A percentile compares a stretch with the other conserved stretches of the same genome.
phyloP scores from a whole-genome alignment of 106 monocot genomes.

The Platanthera guangdongensis region DNA sequence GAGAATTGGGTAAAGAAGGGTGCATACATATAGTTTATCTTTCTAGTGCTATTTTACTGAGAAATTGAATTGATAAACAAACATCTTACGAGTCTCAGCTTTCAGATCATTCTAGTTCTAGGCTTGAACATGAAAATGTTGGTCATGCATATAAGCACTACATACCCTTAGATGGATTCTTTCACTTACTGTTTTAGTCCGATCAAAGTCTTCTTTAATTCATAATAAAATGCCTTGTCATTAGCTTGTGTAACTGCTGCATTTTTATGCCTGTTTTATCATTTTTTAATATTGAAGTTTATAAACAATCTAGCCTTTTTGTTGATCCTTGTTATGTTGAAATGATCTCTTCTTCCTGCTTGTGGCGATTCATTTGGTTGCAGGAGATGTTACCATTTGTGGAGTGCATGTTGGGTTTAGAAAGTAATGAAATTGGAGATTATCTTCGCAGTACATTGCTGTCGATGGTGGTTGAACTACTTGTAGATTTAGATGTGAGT shows the following conservation, averaged over 20 bases:
- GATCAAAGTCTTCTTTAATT: not conserved
- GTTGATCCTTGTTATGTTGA: not conserved
- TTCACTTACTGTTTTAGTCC: not conserved
- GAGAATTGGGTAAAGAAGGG: not conserved
- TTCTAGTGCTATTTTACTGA: not conserved
- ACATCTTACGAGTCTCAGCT: not conserved
- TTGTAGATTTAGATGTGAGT: slow-evolving; percentile 83
- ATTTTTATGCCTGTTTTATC: not conserved
- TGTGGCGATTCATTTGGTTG: slow-evolving; percentile 6
- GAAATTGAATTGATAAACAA: not conserved
- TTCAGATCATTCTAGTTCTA: not conserved
- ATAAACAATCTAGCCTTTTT: not conserved
- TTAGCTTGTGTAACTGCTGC: not conserved
- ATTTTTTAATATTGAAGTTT: not conserved
- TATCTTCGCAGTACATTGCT: slow-evolving; percentile 54
- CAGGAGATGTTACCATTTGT: slow-evolving; percentile 57
- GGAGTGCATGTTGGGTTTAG: slow-evolving; percentile 70
- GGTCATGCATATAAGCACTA: not conserved
- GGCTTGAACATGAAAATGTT: not conserved
- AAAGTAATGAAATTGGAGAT: slow-evolving; percentile 54
- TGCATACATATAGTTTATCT: not conserved
- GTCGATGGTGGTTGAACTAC: slow-evolving; percentile 56
- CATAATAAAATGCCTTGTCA: not conserved
- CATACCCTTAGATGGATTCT: not conserved
- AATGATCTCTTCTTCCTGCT: not conserved